Evolutionary conservation across 2,329 filamentous ascomycete genomes (phyloP).

Genomic region (Aureobasidium uvarum): DNA sequence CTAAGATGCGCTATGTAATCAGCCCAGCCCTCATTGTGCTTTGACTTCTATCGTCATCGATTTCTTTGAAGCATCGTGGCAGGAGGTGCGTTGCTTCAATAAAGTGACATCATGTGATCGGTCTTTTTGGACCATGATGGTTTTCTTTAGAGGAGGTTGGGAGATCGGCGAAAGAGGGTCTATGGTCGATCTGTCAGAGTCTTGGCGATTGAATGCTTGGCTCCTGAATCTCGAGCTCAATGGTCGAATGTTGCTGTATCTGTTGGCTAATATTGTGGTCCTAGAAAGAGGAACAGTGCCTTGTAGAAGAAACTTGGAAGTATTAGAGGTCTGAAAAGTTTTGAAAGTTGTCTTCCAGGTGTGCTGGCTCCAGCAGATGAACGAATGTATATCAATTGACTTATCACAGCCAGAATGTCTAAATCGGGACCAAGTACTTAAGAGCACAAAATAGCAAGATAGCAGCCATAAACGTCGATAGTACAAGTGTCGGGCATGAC

Average conservation of each 20-base stretch:
- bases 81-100: neutral
- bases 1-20: neutral
- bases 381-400: too few species aligned
- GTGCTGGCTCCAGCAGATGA: too few species aligned
- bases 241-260: neutral
- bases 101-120: slow-evolving; percentile 13
- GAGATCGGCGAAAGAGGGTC: slow-evolving; percentile 3
- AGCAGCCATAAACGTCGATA: neutral
- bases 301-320: neutral
- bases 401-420: too few species aligned
- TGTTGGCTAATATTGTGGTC: neutral
- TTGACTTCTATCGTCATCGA: slow-evolving; percentile 16
- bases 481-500: too few species aligned
- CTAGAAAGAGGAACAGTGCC: neutral
- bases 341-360: neutral
- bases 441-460: neutral
- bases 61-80: slow-evolving; percentile 14
- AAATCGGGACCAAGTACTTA: too few species aligned
- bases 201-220: slow-evolving; percentile 23
- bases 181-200: neutral
- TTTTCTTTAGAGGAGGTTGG: slow-evolving; percentile 2
- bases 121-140: slow-evolving; percentile 14
- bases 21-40: neutral
- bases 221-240: neutral
- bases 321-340: neutral